A percentile compares a stretch with the other conserved stretches of the same genome.
These are phyloP conservation scores for Mortierella sp. DNA, from an alignment of 371 early-diverging fungal genomes.

Conservation along the genomic window DNA sequence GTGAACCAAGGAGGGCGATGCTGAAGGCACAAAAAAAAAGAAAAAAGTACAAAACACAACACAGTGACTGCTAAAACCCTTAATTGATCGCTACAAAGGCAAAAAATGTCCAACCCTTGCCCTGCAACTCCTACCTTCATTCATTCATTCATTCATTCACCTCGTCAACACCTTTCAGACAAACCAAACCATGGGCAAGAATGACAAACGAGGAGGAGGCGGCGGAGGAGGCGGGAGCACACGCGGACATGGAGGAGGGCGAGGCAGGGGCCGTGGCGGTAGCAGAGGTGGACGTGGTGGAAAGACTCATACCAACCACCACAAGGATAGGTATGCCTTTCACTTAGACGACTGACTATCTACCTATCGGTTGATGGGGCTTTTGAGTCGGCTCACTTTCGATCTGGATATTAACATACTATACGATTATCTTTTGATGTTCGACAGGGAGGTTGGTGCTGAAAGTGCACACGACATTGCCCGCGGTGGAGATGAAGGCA, in stretches of 20 bases:
- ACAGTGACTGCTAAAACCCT: slow-evolving; percentile 33
- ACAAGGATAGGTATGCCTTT: slow-evolving; percentile 41
- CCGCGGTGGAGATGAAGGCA: slow-evolving; percentile 25
- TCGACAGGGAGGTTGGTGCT: slow-evolving; percentile 45
- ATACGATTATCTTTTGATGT: neutral
- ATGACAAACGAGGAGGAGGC: slow-evolving; percentile 47
- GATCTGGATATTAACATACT: neutral
- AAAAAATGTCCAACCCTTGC: neutral
- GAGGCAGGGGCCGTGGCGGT: slow-evolving; percentile 57
- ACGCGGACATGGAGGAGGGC: slow-evolving; percentile 52
- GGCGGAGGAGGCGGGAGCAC: slow-evolving; percentile 43
- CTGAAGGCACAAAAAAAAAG: slow-evolving; percentile 16
- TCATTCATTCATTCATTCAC: neutral
- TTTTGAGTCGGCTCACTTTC: neutral
- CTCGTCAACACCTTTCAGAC: neutral
- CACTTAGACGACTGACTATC: neutral
- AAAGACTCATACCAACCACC: slow-evolving; percentile 37
- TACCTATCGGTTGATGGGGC: neutral
- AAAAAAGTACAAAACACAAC: slow-evolving; percentile 10
- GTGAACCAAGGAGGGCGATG: neutral
- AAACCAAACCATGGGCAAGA: slow-evolving; percentile 41
- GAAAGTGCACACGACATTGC: slow-evolving; percentile 50
- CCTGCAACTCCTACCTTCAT: neutral
- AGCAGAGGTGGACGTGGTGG: slow-evolving; percentile 54
- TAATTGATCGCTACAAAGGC: neutral